These are phyloP conservation scores for Stachybotrys chartarum DNA, from an alignment of 2,329 filamentous ascomycete species.

Conservation along the genomic window DNA sequence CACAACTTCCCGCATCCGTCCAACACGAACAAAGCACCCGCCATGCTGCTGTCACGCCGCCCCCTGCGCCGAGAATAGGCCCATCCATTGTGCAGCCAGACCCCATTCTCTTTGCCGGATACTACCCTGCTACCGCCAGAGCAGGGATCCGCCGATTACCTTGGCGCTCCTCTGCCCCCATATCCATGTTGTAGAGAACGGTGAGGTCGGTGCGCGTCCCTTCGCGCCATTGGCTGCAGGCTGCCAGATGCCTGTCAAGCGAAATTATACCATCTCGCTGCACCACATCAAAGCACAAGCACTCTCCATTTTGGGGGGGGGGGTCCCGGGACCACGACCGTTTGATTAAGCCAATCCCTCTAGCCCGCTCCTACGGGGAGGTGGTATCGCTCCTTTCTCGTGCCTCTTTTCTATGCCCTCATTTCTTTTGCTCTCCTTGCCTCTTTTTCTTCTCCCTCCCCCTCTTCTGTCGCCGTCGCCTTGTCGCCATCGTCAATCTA, in stretches of 20 bases:
- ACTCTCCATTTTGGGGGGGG: slow-evolving; percentile 3
- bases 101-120: neutral
- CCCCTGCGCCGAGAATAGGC: neutral
- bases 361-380: neutral
- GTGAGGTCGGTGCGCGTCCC: neutral
- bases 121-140: neutral
- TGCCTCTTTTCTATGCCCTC: slow-evolving; percentile 11
- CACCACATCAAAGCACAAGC: slow-evolving; percentile 2
- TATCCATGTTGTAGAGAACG: neutral
- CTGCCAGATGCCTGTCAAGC: slow-evolving; percentile 15
- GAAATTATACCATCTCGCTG: slow-evolving; percentile 21
- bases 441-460: neutral
- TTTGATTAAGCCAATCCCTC: slow-evolving; percentile 9
- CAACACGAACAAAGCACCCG: neutral
- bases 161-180: neutral
- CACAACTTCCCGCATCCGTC: neutral
- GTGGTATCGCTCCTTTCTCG: neutral
- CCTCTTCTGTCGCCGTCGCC: neutral
- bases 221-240: slow-evolving; percentile 1
- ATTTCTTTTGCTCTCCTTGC: slow-evolving; percentile 8
- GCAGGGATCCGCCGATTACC: neutral
- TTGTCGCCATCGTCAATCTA: slow-evolving; percentile 3
- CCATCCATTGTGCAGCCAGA: neutral
- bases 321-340: slow-evolving; percentile 4
- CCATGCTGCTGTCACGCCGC: neutral